Base-by-base conservation (phyloP, 2,329 filamentous ascomycete genomes). In the Beauveria rudraprayagi region DNA sequence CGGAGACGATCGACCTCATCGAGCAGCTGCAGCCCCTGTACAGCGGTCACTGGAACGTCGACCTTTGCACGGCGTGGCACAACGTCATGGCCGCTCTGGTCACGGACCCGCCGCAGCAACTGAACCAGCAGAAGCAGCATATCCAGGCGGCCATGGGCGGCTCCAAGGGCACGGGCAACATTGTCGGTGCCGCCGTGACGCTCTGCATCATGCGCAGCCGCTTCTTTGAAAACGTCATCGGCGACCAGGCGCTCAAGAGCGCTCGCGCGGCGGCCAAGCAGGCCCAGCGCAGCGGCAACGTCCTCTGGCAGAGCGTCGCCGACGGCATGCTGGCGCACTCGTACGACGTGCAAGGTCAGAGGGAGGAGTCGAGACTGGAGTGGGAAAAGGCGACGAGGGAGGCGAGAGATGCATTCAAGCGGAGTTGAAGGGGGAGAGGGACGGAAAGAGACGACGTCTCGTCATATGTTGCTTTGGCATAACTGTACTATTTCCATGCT, bases 181-280 rank as follows among this genome's bases (percentile, higher is more conserved):
- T 84, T 34, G 89, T 95, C 65, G 88, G 92, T 59, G 82, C 92
- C n/a, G 87, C 87, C 53, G 89, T 97, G 65, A 87, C 89, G 6
- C 83, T 97, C 62, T 92, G 87, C 66, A 87, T 94, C 65, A 95
- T 97, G 89, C 88, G 89, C 57, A 86, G 83, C 69, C 84, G 86
- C 56, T 89, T 96, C 68, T 97, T 92, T 72, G 87, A 88, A 51
- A 88, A 89, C 62, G 88, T 92, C 16, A 85, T 95, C 4, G 91
- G 91, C 55, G 88, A 89, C 62, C 89, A 92, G 71, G 88, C 89
- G 0, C 80, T 90, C 62, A 92, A 92, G 75, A 90, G 88, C 69
- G 87, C 88, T 5, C 81, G 83, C 65, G 89, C 89, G 0, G 88
- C 86, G 26, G 81, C 82, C 26, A 82, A 81, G 47, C 87, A 90